Evolutionary conservation across 345 rosid genomes (phyloP), one percentile per base, ranked within the genome.

Genomic region (Brassica nigra): DNA sequence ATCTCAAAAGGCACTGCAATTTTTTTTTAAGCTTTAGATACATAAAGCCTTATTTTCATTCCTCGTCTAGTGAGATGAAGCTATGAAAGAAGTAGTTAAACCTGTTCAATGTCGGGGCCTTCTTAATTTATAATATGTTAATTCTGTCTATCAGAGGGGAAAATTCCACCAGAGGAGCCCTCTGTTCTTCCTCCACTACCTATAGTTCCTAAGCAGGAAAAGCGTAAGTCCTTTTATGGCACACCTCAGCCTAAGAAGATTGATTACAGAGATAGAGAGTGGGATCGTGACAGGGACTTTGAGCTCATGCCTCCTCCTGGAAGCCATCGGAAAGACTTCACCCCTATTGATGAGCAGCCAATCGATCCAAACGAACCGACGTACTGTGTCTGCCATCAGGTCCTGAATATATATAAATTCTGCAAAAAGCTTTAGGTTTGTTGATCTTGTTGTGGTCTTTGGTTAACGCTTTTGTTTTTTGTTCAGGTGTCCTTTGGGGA

Each of bases 261-360:
- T 39, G 98, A 93, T 44, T 89, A 81, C 70, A 87, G 91, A 85
- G 97, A 92, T 62, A 85, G 95, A 85, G 97, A 94, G 33, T 88
- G 97, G 94, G 97, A 94, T 70, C 87, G 97, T 68, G 99, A 90
- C 57, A 89, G 90, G 82, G 99, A 93, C 83, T 89, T 93, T 34
- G 99, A 93, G 83, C 98, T 95, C 76, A 91, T 95, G 99, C 99
- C 99, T 68, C 99, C 99, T 78, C 98, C 97, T 27, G 99, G 98
- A 74, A 88, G 90, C 86, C 84, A 89, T 71, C 92, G 83, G 79
- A 95, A 85, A 86, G 99, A 91, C 6, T 87, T 91, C 42, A 18
- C 87, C 65, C 79, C 89, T 68, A 74, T 86, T 58, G 99, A 93
- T 59, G 99, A 93, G 69, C 99, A 90, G 61, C 90, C 99, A 62